Percentiles rank a stretch among this genome's conserved stretches.
Conservation (phyloP, 805 yeast genomes). For the Danielia reshetovae region DNA sequence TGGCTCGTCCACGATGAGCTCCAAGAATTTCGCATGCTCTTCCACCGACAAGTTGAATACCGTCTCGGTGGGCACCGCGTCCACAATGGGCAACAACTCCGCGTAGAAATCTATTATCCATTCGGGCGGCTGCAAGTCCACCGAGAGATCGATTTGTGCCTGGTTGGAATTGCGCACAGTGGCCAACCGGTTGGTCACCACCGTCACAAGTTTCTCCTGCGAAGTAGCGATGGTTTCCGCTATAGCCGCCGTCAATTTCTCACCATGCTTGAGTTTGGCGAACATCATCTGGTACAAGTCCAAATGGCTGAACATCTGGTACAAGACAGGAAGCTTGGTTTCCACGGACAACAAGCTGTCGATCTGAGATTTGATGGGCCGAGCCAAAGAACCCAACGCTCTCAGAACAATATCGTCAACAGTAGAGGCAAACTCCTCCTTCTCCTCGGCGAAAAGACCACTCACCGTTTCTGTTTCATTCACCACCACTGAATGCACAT, state of each 20-base stretch:
- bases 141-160: conserved; percentile 39
- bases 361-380: conserved; percentile 58
- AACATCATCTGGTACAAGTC: conserved; percentile 71
- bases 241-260: conserved; percentile 22
- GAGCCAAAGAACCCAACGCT: conserved; percentile 51
- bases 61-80: conserved; percentile 29
- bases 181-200: conserved; percentile 28
- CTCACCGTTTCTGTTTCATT: conserved; percentile 79
- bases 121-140: conserved; percentile 75
- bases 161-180: conserved; percentile 31
- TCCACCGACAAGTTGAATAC: conserved; percentile 40
- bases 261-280: conserved; percentile 30
- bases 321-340: conserved; percentile 49
- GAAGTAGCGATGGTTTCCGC: conserved; percentile 21
- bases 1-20: conserved; percentile 45
- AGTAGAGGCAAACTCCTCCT: conserved; percentile 25
- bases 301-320: conserved; percentile 58
- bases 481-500: conserved; percentile 79
- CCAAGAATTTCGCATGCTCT: conserved; percentile 33
- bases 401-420: conserved; percentile 40
- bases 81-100: conserved; percentile 57
- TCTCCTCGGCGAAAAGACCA: conserved; percentile 44
- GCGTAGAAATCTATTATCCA: conserved; percentile 70
- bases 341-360: conserved; percentile 70
- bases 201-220: conserved; percentile 23